phyloP scores from a whole-genome alignment of 352 stramenopile genomes.

The Blastocystis sp. region DNA sequence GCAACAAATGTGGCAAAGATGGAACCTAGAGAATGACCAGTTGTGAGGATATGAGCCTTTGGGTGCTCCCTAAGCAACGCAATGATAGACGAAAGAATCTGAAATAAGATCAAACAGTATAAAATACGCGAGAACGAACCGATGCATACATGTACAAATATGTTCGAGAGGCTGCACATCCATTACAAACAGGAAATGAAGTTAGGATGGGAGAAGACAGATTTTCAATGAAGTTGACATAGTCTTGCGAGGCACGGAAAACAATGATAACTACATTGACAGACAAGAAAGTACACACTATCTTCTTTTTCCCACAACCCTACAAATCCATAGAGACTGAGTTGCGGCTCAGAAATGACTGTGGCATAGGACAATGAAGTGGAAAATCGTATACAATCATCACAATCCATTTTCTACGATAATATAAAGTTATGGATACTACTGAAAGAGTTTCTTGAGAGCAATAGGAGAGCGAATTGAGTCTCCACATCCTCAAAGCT shows the following conservation, averaged over 20 bases:
- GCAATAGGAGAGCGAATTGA: conserved; percentile 28
- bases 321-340: conserved; percentile 14
- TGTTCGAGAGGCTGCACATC: not conserved
- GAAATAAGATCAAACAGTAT: not conserved
- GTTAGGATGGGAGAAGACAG: not conserved
- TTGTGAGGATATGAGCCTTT: not conserved
- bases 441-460: not conserved
- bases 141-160: not conserved
- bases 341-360: not conserved
- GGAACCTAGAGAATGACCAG: not conserved
- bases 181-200: not conserved
- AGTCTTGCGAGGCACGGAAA: not conserved
- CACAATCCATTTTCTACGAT: not conserved
- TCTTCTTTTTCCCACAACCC: not conserved
- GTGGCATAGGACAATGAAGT: not conserved
- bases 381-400: not conserved
- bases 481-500: not conserved
- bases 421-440: not conserved
- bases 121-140: not conserved
- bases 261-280: not conserved
- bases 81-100: not conserved
- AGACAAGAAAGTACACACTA: not conserved
- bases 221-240: conserved; percentile 16
- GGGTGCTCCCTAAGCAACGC: not conserved
- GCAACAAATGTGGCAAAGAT: conserved; percentile 9